Conservation (phyloP, 208 protist species). For the Lotmaria passim region DNA sequence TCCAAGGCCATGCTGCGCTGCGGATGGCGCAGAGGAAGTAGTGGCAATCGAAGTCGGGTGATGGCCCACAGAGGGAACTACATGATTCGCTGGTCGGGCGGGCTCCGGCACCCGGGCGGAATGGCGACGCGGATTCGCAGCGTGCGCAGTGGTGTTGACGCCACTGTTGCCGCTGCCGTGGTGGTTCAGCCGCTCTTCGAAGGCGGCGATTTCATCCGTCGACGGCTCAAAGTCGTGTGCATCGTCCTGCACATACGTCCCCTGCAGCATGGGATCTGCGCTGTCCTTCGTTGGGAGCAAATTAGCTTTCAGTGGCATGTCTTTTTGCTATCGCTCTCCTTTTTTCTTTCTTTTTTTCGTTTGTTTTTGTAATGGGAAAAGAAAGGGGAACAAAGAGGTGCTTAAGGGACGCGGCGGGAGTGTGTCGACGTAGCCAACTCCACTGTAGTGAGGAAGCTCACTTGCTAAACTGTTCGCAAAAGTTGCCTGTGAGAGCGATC, state of each 20-base stretch:
- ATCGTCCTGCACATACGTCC: slow-evolving; percentile 66
- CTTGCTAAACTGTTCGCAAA: too few relatives aligned
- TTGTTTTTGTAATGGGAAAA: background rate
- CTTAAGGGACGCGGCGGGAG: too few relatives aligned
- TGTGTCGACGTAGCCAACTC: too few relatives aligned
- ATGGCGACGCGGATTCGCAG: background rate
- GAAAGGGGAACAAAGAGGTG: background rate
- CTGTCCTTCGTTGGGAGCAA: slow-evolving; percentile 5
- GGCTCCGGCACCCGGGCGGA: background rate
- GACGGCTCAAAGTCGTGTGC: slow-evolving; percentile 40
- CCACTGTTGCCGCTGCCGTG: slow-evolving; percentile 9
- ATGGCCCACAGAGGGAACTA: background rate
- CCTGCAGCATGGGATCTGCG: slow-evolving; percentile 66
- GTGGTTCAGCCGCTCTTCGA: slow-evolving; percentile 49
- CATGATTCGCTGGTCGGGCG: slow-evolving; percentile 8
- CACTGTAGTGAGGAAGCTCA: too few relatives aligned
- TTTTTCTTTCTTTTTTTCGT: slow-evolving; percentile 1
- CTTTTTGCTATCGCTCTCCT: background rate
- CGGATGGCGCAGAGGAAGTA: background rate
- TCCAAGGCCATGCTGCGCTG: background rate
- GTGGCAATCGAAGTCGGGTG: background rate
- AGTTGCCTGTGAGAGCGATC: too few relatives aligned
- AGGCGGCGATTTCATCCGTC: slow-evolving; percentile 53
- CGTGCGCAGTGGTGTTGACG: slow-evolving; percentile 8
- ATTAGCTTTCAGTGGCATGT: slow-evolving; percentile 18